These are phyloP conservation scores for Sisymbrium irio DNA, from an alignment of 345 rosid species.

Conservation along the genomic window DNA sequence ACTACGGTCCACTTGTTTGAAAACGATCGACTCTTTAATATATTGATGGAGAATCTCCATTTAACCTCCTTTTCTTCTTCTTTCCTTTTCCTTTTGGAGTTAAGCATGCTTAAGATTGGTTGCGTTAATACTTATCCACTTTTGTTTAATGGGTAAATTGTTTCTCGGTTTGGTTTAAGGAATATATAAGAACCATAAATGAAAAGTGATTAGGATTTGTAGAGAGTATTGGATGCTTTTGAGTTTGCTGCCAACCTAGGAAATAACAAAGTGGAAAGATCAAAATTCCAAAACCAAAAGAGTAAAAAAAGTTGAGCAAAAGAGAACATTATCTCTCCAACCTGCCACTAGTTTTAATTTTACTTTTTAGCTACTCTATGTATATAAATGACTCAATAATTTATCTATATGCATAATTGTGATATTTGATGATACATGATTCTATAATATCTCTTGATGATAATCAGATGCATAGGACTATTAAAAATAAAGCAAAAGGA, in stretches of 20 bases:
- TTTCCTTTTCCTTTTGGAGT: background rate
- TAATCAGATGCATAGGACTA: background rate
- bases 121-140: background rate
- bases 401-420: constrained; percentile 5
- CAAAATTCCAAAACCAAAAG: constrained; percentile 14
- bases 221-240: constrained; percentile 28
- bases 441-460: background rate
- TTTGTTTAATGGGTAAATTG: background rate
- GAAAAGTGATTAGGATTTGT: too few species aligned
- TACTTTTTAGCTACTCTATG: background rate
- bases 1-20: constrained; percentile 25
- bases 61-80: background rate
- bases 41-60: constrained; percentile 1
- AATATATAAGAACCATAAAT: background rate
- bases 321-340: constrained; percentile 29
- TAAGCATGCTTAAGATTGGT: constrained; percentile 5
- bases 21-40: background rate
- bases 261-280: constrained; percentile 29
- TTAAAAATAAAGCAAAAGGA: background rate
- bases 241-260: constrained; percentile 32
- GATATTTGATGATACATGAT: background rate
- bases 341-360: constrained; percentile 14
- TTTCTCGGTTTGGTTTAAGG: constrained; percentile 13
- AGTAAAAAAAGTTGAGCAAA: constrained; percentile 13
- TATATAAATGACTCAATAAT: background rate